A percentile compares a stretch with the other conserved stretches of the same genome.
These are phyloP conservation scores for Phytopythium ostracodes DNA, from an alignment of 352 stramenopile species.

Conservation along the genomic window DNA sequence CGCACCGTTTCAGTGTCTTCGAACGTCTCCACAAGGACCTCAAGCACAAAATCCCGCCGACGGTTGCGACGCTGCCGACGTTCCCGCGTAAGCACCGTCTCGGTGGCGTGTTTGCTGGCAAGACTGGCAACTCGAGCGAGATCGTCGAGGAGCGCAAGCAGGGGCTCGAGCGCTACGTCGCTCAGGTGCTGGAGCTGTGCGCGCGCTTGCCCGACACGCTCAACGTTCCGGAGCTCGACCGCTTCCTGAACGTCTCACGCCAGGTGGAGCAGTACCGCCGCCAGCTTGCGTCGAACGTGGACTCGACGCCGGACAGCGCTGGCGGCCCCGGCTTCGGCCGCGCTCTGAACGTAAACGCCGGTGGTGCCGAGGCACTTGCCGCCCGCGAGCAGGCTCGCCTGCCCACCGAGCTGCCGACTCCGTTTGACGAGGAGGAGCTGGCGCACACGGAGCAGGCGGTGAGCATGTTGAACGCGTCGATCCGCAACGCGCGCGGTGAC, in stretches of 20 bases:
- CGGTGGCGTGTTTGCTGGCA: conserved; percentile 77
- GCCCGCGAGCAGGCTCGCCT: conserved; percentile 74
- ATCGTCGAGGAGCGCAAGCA: conserved; percentile 85
- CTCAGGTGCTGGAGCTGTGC: conserved; percentile 80
- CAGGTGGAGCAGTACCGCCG: conserved; percentile 84
- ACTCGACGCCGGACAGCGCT: conserved; percentile 16
- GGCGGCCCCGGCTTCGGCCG: conserved; percentile 26
- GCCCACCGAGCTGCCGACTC: conserved; percentile 78
- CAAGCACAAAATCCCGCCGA: conserved; percentile 69
- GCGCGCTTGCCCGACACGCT: conserved; percentile 74
- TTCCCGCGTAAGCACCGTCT: conserved; percentile 87
- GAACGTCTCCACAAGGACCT: conserved; percentile 71
- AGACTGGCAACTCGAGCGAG: conserved; percentile 82
- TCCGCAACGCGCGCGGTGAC: conserved; percentile 77
- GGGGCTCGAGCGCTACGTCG: conserved; percentile 77
- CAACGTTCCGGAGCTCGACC: conserved; percentile 81
- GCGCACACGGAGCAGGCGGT: conserved; percentile 82
- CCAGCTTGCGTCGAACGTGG: conserved; percentile 38
- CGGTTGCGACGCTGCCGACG: conserved; percentile 50
- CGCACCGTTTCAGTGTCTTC: conserved; percentile 70
- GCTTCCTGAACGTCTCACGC: conserved; percentile 83
- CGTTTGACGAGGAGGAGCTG: conserved; percentile 83
- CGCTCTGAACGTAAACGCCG: conserved; percentile 56
- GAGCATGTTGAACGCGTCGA: conserved; percentile 65
- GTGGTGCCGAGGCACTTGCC: conserved; percentile 72